Evolutionary conservation across 495 filamentous ascomycete species (phyloP), one percentile per base, ranked within the genome.

Genomic region (Bacidia gigantensis): DNA sequence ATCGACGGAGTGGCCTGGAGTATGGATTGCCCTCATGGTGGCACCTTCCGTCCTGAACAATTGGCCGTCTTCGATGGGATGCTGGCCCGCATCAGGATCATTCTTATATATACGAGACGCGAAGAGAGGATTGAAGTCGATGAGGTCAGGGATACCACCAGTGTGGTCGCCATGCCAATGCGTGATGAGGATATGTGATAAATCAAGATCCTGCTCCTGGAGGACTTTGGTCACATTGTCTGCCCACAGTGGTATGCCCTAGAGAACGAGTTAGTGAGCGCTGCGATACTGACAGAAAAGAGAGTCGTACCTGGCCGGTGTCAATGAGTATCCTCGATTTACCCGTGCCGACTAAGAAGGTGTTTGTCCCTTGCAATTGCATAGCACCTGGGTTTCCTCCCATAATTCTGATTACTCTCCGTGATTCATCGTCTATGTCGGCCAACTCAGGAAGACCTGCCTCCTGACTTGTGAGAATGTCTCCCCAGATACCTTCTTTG

Each of bases 91-190:
- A 20, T 60, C 63, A 0, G 81, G 79, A 0, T 66, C 52, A 64
- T 71, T 61, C 52, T 75, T 75, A 54, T 69, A 69, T 25, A 72
- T 63, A 14, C 29, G 29, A 35, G 5, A 5, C 0, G 52, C 45
- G 0, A 35, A 42, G 0, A 51, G 10, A 1, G 83, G 80, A 46
- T 72, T 80, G 1, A 72, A 43, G 1, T 65, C 52, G 0, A 79
- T 62, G 0, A 90, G 69, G 50, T 87, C 77, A 1, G 66, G 56
- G 23, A 92, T 75, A 3, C 88, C 88, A 12, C 77, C 78, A 7
- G 75, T 72, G 58, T 95, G 88, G 62, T 95, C 88, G 20, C 69
- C 73, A 65, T 94, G 88, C 82, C 84, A 84, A 65, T 95, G 88
- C 0, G 87, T 87, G 17, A 93, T 68, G 12, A 95, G 67, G 0